These are phyloP conservation scores for Castanopsis chinensis DNA, from an alignment of 306 rosid species.

Conservation along the genomic window DNA sequence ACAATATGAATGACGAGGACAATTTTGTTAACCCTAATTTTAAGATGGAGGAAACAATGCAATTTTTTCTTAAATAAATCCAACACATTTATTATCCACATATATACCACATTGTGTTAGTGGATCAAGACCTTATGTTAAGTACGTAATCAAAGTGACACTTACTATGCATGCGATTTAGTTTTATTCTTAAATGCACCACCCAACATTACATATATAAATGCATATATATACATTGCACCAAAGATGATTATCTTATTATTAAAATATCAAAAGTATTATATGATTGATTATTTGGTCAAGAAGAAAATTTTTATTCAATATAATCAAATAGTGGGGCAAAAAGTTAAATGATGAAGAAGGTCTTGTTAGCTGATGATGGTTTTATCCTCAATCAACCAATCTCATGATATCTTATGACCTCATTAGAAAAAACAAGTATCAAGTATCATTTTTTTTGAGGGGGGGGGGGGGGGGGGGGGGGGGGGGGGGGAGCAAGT, in stretches of 20 bases:
- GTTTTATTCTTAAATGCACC: constrained; percentile 40
- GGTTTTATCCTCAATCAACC: constrained; percentile 27
- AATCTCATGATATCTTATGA: constrained; percentile 18
- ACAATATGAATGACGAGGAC: constrained; percentile 23
- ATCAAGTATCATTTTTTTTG: not conserved
- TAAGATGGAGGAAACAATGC: constrained; percentile 14
- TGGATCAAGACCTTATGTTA: constrained; percentile 41
- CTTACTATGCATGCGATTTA: constrained; percentile 28
- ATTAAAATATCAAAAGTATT: constrained; percentile 1
- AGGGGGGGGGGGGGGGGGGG: not conserved
- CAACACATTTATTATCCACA: constrained; percentile 47
- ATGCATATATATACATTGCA: constrained; percentile 21
- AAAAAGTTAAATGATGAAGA: not conserved
- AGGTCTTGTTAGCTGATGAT: not conserved
- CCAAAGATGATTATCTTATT: constrained; percentile 24
- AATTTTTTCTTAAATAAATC: constrained; percentile 19
- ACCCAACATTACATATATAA: constrained; percentile 25
- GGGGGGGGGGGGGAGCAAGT: not conserved
- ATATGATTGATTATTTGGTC: not conserved
- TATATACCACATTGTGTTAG: constrained; percentile 17
- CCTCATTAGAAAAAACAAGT: not conserved
- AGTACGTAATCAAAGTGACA: constrained; percentile 47
- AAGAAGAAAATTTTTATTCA: not conserved
- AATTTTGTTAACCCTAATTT: constrained; percentile 19
- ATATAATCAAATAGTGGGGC: constrained; percentile 16